Conservation (phyloP, 306 rosid genomes). For the Cicer pinnatifidum region DNA sequence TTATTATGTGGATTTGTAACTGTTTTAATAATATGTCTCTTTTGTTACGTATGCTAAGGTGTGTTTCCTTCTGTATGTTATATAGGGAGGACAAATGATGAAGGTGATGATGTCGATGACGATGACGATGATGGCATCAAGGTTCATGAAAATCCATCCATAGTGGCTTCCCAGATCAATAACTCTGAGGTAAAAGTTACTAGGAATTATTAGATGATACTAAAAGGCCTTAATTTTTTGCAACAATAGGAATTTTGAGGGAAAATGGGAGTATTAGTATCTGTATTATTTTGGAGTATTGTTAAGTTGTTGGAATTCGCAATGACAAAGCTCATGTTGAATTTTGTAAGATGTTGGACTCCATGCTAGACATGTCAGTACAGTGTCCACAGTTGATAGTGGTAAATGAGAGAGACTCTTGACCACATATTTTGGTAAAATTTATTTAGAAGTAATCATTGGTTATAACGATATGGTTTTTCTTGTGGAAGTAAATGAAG, state of each 20-base stretch:
- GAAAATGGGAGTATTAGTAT: background rate
- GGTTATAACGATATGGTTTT: slow-evolving; percentile 31
- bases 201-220: background rate
- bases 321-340: slow-evolving; percentile 40
- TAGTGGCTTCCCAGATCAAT: slow-evolving; percentile 58
- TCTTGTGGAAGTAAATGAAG: slow-evolving; percentile 74
- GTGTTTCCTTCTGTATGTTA: no score
- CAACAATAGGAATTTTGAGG: slow-evolving; percentile 4
- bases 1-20: slow-evolving; percentile 8
- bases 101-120: slow-evolving; percentile 46
- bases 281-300: slow-evolving; percentile 28
- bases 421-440: slow-evolving; percentile 19
- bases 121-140: slow-evolving; percentile 42
- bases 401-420: slow-evolving; percentile 56
- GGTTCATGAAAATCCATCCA: slow-evolving; percentile 52
- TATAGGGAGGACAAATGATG: slow-evolving; percentile 50
- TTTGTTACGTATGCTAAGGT: no score
- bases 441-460: slow-evolving; percentile 19
- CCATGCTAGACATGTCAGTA: slow-evolving; percentile 85
- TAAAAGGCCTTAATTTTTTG: background rate
- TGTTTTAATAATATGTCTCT: background rate
- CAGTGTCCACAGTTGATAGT: slow-evolving; percentile 73
- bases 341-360: slow-evolving; percentile 71
- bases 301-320: slow-evolving; percentile 14
- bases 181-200: slow-evolving; percentile 56